Conservation (phyloP, 2,329 filamentous ascomycete genomes). For the Claviceps citrina region DNA sequence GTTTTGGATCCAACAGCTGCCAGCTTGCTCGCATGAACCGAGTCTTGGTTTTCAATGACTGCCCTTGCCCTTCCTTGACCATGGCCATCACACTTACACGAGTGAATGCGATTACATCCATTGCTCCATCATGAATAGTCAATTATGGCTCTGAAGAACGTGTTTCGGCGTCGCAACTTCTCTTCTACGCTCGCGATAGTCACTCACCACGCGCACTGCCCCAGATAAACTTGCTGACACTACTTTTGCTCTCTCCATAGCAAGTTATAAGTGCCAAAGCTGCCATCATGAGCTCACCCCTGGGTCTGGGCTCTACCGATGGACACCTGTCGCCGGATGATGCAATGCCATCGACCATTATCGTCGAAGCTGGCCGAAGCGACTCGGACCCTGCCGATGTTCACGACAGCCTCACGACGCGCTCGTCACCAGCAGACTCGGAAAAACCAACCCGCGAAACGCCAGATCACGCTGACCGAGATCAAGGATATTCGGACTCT, state of each 20-base stretch:
- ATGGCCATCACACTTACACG: constrained; percentile 29
- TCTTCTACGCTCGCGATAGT: constrained; percentile 11
- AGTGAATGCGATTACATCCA: constrained; percentile 28
- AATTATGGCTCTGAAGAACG: constrained; percentile 6
- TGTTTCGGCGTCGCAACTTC: constrained; percentile 17
- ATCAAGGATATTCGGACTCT: constrained; percentile 27
- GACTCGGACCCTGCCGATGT: constrained; percentile 67
- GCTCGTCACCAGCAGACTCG: constrained; percentile 28
- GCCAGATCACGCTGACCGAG: constrained; percentile 25
- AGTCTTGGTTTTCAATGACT: constrained; percentile 26
- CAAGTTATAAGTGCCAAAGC: constrained; percentile 44
- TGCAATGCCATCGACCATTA: constrained; percentile 24
- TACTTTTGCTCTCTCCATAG: constrained; percentile 19
- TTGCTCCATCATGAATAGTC: constrained; percentile 16
- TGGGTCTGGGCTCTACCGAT: constrained; percentile 48
- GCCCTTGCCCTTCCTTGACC: constrained; percentile 28
- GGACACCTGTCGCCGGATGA: constrained; percentile 45
- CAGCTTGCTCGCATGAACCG: constrained; percentile 9
- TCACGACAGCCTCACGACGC: constrained; percentile 39
- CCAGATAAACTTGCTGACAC: constrained; percentile 18
- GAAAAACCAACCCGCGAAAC: constrained; percentile 25
- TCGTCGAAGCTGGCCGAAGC: constrained; percentile 20
- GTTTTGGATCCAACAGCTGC: constrained; percentile 15
- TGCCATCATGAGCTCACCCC: constrained; percentile 48
- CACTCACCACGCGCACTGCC: constrained; percentile 6